Evolutionary conservation across 192 early-diverging fungal species (phyloP), one percentile per base, ranked within the genome.

Genomic region (Spizellomyces punctatus): DNA sequence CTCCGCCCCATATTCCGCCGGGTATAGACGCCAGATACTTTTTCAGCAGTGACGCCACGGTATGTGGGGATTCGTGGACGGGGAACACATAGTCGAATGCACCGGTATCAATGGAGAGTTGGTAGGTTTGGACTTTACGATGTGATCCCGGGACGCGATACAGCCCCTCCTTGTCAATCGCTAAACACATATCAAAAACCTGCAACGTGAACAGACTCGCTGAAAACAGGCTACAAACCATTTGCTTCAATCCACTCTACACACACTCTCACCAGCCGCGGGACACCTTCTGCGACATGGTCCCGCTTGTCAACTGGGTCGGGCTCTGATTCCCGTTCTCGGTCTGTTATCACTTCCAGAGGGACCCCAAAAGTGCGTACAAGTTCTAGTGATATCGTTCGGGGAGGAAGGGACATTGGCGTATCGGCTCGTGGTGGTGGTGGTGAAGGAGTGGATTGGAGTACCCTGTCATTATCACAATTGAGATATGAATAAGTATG

Each of bases 101-200:
- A 0, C 47, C 49, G 6, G 67, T 8, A 52, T 77, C 71, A 42
- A 70, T 63, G 49, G 46, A 19, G 6, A 63, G 57, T 17, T 46
- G 42, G 62, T 67, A 77, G 14, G 63, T 44, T 22, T 57, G 64
- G 36, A 80, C 79, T 6, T 72, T 65, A n/a, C 73, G 67, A 14
- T 58, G 12, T 43, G 69, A 73, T 8, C 76, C 76, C 10, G 76
- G 76, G 17, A 77, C 64, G 41, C 76, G 71, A 64, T 80, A 80
- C 14, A 80, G 45, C 7, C 75, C 79, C 67, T 80, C 71, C 6
- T 62, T 74, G 16, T 43, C 41, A 10, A 80, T 48, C 9, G 66
- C 46, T 52, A 54, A n/a, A 19, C 0, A 54, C 12, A 54, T 54
- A 4, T 54, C 14, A 54, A 54, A 19, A 0, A 54, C 4, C 14